phyloP scores from a whole-genome alignment of 1,139 yeast species.

The Ogataea hybrid region DNA sequence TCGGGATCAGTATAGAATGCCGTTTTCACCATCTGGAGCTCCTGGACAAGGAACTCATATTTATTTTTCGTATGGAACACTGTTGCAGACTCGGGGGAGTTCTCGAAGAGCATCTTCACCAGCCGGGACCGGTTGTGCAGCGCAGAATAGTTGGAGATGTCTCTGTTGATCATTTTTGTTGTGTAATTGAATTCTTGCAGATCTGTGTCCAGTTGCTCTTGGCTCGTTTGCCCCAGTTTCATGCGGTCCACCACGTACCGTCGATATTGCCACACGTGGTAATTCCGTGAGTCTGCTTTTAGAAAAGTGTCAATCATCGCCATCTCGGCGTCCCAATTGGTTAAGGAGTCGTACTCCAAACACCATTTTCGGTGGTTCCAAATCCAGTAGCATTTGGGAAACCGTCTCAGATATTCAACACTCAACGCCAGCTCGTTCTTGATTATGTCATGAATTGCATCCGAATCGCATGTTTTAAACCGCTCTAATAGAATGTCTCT shows the following conservation, averaged over 20 bases:
- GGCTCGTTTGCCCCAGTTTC: constrained; percentile 27
- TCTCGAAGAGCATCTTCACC: constrained; percentile 49
- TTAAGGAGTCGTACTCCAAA: constrained; percentile 48
- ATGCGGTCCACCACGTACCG: constrained; percentile 61
- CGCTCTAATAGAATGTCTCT: constrained; percentile 58
- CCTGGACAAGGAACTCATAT: constrained; percentile 46
- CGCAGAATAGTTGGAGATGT: constrained; percentile 91
- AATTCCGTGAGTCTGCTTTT: constrained; percentile 75
- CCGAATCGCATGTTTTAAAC: constrained; percentile 31
- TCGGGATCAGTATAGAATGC: constrained; percentile 94
- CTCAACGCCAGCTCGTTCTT: constrained; percentile 62
- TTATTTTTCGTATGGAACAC: constrained; percentile 20
- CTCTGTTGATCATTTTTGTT: constrained; percentile 69
- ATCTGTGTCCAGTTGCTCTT: constrained; percentile 20
- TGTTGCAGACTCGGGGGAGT: constrained; percentile 20
- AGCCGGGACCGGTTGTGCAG: constrained; percentile 89
- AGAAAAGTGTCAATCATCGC: constrained; percentile 66
- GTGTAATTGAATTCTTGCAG: constrained; percentile 73
- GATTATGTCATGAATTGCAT: constrained; percentile 38
- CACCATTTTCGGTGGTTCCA: constrained; percentile 96
- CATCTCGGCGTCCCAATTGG: constrained; percentile 70
- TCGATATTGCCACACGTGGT: constrained; percentile 95
- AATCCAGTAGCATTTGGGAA: constrained; percentile 93
- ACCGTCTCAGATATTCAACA: constrained; percentile 55
- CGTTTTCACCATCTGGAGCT: constrained; percentile 67